Evolutionary conservation across 176 grass and related monocot genomes (phyloP).

Genomic region (Miscanthus lutarioriparius): DNA sequence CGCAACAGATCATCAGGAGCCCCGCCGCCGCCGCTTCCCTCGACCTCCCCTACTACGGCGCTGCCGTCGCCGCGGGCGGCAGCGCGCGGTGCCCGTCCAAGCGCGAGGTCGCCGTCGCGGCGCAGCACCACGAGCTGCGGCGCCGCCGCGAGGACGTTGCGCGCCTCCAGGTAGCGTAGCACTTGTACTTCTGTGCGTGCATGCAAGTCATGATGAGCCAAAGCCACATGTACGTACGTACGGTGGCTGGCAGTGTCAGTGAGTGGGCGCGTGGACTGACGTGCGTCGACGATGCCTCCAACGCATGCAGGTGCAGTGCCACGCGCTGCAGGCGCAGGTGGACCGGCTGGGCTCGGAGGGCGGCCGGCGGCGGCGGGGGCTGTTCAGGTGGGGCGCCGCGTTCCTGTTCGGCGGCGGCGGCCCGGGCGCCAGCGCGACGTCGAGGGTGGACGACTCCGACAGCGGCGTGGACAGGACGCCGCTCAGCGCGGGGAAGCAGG

Average conservation of each 20-base stretch:
- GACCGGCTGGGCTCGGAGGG: conserved; percentile 59
- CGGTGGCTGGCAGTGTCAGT: background rate
- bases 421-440: conserved; percentile 35
- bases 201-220: no score
- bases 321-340: conserved; percentile 75
- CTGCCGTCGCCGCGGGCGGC: background rate
- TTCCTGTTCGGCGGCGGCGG: conserved; percentile 63
- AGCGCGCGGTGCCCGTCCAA: conserved; percentile 70
- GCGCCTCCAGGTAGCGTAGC: conserved; percentile 45
- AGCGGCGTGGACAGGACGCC: conserved; percentile 69
- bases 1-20: conserved; percentile 40
- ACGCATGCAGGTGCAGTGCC: conserved; percentile 59
- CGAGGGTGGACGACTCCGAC: conserved; percentile 72
- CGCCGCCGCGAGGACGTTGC: conserved; percentile 78
- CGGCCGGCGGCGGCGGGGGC: conserved; percentile 46
- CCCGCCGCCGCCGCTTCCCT: conserved; percentile 39
- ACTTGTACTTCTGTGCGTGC: background rate
- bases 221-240: no score
- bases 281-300: background rate
- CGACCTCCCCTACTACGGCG: background rate
- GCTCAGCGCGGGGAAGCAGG: conserved; percentile 37
- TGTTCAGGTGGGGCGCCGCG: conserved; percentile 71
- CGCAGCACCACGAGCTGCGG: conserved; percentile 73
- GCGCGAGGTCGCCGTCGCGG: conserved; percentile 47
- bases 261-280: background rate